phyloP scores from a whole-genome alignment of 306 rosid species.

The Arachis hypogaea region DNA sequence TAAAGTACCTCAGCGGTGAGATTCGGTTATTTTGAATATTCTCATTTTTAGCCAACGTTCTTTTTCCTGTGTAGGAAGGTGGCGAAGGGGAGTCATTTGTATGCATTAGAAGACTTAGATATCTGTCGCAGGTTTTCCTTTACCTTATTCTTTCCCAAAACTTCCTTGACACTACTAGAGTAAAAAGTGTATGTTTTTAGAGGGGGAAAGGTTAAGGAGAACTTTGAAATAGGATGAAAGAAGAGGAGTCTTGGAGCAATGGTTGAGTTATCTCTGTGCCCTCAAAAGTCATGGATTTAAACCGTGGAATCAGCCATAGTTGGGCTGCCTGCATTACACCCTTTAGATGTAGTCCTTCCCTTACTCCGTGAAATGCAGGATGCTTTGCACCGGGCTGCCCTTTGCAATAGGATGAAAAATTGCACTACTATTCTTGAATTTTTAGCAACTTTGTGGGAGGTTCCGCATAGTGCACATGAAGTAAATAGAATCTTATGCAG shows the following conservation, averaged over 20 bases:
- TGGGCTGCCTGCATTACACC: too few relatives aligned
- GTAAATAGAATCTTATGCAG: slow-evolving; percentile 3
- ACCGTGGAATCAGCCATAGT: too few relatives aligned
- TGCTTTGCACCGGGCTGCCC: too few relatives aligned
- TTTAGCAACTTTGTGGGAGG: slow-evolving; percentile 9
- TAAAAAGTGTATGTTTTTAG: background rate
- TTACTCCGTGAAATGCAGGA: too few relatives aligned
- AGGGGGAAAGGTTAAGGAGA: background rate
- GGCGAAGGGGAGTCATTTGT: slow-evolving; percentile 65
- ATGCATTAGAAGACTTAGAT: slow-evolving; percentile 71
- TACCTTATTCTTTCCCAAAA: slow-evolving; percentile 8
- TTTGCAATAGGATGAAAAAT: slow-evolving; percentile 3
- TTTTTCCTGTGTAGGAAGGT: slow-evolving; percentile 60
- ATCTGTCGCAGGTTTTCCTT: slow-evolving; percentile 77
- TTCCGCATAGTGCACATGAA: background rate
- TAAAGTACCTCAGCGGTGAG: background rate
- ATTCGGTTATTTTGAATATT: slow-evolving; percentile 31
- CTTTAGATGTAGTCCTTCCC: too few relatives aligned
- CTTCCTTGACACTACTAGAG: slow-evolving; percentile 10
- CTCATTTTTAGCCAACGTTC: slow-evolving; percentile 37
- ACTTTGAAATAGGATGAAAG: too few relatives aligned
- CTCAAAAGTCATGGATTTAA: too few relatives aligned
- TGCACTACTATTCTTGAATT: slow-evolving; percentile 9
- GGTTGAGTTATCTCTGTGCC: too few relatives aligned
- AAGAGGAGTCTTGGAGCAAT: too few relatives aligned